Base-by-base conservation (phyloP, 345 rosid genomes). In the Luvunga scandens region DNA sequence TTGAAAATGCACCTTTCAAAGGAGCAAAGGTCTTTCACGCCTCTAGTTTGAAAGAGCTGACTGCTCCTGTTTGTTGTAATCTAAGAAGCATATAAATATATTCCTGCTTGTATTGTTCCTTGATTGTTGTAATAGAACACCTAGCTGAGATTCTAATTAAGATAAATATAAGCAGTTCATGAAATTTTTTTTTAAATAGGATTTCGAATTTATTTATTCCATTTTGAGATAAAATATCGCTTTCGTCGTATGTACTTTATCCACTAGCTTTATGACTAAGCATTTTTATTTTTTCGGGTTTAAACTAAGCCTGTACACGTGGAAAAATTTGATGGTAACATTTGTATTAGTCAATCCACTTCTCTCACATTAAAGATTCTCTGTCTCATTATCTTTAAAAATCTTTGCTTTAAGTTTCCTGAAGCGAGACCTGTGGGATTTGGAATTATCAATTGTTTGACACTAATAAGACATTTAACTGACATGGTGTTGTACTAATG, bases 211-310 rank as follows among this genome's bases (percentile, higher is more conserved):
- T 14, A 45, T 45, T 45, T 13, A 45, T 45, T 45, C 50, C 50
- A 12, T 45, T 45, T n/a, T 2, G 25, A 39, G 12, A 28, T 2
- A 28, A 9, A 27, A 30, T 22, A 72, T 57, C 66, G n/a, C 66
- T 72, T 72, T 72, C 76, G 24, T 13, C 59, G 6, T 22, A 6
- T 12, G 18, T n/a, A 13, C 56, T 34, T 73, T 59, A 36, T 60
- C 50, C 66, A 42, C 36, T 14, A 39, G 77, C 68, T 73, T 73
- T 73, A 57, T 57, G 50, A 34, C 75, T 36, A 30, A 34, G 34
- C 76, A 10, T 8, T 33, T 65, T 65, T 30, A 6, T n/a, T 9
- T 59, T 53, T 53, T 53, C 2, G 50, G 18, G 19, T 18, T 53
- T 53, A 45, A 22, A 16, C 14, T 25, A 45, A 48, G n/a, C 25